phyloP scores from a whole-genome alignment of 148 eudicot genomes.

The Camellia japonica region DNA sequence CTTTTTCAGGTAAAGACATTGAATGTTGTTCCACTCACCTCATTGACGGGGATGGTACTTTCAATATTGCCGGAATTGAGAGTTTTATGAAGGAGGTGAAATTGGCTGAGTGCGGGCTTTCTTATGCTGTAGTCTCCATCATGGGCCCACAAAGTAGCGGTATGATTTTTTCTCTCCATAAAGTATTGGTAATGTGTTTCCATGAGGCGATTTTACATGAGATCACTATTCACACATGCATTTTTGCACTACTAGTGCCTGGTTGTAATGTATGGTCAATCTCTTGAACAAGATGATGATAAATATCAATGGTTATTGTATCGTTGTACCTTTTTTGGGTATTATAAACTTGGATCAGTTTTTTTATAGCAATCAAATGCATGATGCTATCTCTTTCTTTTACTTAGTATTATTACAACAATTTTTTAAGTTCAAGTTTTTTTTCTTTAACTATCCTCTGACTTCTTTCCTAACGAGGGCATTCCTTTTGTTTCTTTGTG shows the following conservation, averaged over 20 bases:
- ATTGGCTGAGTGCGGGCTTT: conserved; percentile 89
- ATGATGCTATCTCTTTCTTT: neutral
- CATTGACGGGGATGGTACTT: conserved; percentile 85
- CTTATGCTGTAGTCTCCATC: conserved; percentile 93
- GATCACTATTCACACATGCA: neutral
- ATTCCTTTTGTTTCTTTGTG: neutral
- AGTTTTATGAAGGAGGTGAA: conserved; percentile 73
- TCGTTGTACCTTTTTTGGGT: neutral
- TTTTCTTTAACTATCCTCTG: neutral
- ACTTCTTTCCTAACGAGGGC: neutral
- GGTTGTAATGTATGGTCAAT: neutral
- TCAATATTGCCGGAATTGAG: conserved; percentile 72
- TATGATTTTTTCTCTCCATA: conserved; percentile 28
- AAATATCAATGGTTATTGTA: neutral
- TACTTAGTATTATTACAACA: neutral
- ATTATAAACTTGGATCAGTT: neutral
- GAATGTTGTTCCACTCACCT: conserved; percentile 85
- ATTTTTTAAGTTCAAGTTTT: neutral
- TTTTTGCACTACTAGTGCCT: neutral
- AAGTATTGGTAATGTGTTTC: neutral
- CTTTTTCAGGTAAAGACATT: conserved; percentile 41
- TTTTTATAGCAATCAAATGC: neutral
- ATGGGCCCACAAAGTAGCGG: conserved; percentile 99
- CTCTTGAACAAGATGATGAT: conserved; percentile 3
- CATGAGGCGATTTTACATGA: neutral